Conservation (phyloP, 164 flowering plant species). For the Tetrastigma voinierianum region DNA sequence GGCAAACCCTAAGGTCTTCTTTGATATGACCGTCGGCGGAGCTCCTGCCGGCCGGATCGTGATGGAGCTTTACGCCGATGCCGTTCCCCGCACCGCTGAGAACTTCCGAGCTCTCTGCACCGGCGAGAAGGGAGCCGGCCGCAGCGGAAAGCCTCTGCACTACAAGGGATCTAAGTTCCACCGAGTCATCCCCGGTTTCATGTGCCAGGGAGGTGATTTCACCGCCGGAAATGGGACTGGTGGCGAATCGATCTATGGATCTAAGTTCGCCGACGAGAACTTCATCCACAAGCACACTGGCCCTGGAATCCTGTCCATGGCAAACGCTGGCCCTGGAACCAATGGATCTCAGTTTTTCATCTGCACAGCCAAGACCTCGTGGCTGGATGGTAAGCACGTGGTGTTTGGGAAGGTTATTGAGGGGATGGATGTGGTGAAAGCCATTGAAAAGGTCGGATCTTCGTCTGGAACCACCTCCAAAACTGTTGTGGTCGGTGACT, state of each 20-base stretch:
- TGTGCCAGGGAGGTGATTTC: conserved; percentile 26
- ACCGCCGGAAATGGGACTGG: conserved; percentile 26
- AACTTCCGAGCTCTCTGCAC: conserved; percentile 30
- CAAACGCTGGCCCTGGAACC: conserved; percentile 25
- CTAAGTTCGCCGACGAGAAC: conserved; percentile 21
- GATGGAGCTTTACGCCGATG: conserved; percentile 20
- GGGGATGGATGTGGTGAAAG: conserved; percentile 17
- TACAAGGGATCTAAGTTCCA: conserved; percentile 16
- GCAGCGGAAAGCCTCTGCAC: conserved; percentile 15
- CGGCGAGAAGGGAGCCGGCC: conserved; percentile 23
- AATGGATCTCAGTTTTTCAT: conserved; percentile 27
- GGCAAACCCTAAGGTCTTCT: conserved; percentile 19
- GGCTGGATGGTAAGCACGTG: conserved; percentile 24
- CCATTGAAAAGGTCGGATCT: conserved; percentile 17
- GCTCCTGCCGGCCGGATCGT: conserved; percentile 12
- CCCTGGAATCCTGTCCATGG: conserved; percentile 22
- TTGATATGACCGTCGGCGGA: conserved; percentile 16
- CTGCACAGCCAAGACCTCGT: conserved; percentile 12
- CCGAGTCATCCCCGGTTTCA: conserved; percentile 23
- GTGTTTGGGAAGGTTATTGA: conserved; percentile 20
- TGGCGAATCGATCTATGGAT: conserved; percentile 25
- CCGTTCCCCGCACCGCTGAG: conserved; percentile 19
- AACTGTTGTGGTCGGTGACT: conserved; percentile 13
- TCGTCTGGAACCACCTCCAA: conserved; percentile 8
- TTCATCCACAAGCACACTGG: conserved; percentile 19